phyloP scores from a whole-genome alignment of 306 rosid species.

The Vigna angularis region DNA sequence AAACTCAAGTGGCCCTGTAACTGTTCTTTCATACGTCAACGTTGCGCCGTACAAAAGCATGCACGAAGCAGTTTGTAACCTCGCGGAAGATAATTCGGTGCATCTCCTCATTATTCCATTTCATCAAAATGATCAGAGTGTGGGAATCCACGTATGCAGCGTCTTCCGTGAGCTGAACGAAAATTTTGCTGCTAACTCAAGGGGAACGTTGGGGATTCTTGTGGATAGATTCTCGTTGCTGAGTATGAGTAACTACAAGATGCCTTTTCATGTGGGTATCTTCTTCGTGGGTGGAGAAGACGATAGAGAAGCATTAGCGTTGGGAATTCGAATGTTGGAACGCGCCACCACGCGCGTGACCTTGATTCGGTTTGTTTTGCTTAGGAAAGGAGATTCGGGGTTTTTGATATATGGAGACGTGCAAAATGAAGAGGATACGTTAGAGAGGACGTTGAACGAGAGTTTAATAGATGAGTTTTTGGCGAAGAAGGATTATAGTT shows the following conservation, averaged over 20 bases:
- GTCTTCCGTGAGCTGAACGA: conserved; percentile 46
- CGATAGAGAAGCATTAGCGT: conserved; percentile 61
- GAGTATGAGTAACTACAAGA: not conserved
- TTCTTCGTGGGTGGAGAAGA: conserved; percentile 65
- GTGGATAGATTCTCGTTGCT: conserved; percentile 49
- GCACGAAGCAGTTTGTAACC: conserved; percentile 54
- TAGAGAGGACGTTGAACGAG: conserved; percentile 49
- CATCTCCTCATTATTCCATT: conserved; percentile 57
- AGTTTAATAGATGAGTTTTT: conserved; percentile 56
- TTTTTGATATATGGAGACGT: too few relatives aligned
- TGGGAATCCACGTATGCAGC: not conserved
- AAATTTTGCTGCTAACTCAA: conserved; percentile 38
- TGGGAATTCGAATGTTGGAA: conserved; percentile 50
- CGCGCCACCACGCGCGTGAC: conserved; percentile 34
- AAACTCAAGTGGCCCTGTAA: conserved; percentile 49
- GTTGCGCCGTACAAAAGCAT: conserved; percentile 55
- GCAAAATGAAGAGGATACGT: not conserved
- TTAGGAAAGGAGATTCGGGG: not conserved
- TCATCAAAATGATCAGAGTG: conserved; percentile 37
- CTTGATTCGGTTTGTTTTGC: conserved; percentile 30
- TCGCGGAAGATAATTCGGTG: conserved; percentile 32
- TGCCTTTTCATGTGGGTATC: conserved; percentile 28
- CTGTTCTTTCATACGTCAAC: conserved; percentile 43
- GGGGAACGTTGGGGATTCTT: conserved; percentile 62
- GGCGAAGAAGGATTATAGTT: conserved; percentile 18